These are phyloP conservation scores for Anaeramoeba ignava DNA, from an alignment of 78 protist species.

Conservation along the genomic window DNA sequence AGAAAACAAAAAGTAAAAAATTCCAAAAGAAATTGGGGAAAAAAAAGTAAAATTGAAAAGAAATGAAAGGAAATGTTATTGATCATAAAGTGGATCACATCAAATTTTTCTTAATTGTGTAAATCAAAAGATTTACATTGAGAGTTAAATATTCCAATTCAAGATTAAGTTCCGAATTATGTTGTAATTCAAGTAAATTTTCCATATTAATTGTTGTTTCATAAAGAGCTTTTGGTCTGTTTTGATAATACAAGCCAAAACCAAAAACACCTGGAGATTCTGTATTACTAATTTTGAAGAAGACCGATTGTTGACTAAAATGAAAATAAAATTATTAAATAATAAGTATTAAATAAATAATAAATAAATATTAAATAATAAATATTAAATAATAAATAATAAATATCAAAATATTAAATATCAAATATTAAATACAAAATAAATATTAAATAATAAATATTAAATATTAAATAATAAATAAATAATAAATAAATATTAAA, in stretches of 20 bases:
- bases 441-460: neutral
- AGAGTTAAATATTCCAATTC: neutral
- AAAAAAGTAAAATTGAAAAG: too few relatives aligned
- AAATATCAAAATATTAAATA: neutral
- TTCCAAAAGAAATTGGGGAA: too few relatives aligned
- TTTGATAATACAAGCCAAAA: neutral
- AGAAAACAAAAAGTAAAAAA: too few relatives aligned
- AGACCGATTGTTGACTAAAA: neutral
- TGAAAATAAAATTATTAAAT: neutral
- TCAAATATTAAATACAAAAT: neutral
- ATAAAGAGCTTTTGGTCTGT: neutral
- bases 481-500: neutral
- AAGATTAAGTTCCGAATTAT: neutral
- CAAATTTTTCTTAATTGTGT: neutral
- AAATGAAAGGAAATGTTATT: too few relatives aligned
- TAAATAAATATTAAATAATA: neutral
- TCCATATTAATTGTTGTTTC: neutral
- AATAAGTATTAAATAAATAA: neutral
- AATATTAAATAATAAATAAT: neutral
- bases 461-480: neutral
- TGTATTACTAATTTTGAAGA: neutral
- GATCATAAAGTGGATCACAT: too few relatives aligned
- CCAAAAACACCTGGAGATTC: neutral
- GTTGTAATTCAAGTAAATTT: neutral
- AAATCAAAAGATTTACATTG: neutral